Conservation (phyloP, 2,329 filamentous ascomycete genomes). For the Botrytis galanthina region DNA sequence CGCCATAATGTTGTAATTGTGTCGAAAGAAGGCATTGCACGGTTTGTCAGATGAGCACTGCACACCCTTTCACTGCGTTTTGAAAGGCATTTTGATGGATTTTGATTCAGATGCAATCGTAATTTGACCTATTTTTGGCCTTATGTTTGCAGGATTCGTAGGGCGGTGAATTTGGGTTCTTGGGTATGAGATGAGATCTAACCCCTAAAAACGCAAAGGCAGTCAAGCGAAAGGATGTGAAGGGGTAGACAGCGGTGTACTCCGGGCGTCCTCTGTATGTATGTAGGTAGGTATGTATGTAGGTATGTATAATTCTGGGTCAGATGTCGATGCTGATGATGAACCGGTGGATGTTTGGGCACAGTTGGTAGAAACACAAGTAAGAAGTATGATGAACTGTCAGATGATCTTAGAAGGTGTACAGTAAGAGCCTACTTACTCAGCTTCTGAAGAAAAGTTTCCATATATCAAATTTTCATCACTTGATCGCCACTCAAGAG, state of each 20-base stretch:
- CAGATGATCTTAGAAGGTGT: background rate
- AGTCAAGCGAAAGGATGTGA: background rate
- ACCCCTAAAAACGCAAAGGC: background rate
- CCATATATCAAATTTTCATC: background rate
- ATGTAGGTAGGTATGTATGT: background rate
- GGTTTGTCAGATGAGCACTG: background rate
- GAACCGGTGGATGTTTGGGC: slow-evolving; percentile 4
- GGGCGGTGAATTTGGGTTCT: background rate
- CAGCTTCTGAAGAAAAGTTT: background rate
- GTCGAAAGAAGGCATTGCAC: background rate
- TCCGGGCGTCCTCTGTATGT: background rate
- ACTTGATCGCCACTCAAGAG: background rate
- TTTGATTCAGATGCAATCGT: background rate
- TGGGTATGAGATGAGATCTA: background rate
- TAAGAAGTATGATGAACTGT: slow-evolving; percentile 7
- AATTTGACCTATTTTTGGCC: background rate
- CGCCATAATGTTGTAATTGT: slow-evolving; percentile 4
- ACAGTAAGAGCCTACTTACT: slow-evolving; percentile 3
- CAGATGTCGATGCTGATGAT: slow-evolving; percentile 1
- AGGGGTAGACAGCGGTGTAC: background rate
- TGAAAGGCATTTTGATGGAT: background rate
- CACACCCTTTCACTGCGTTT: background rate
- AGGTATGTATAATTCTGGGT: background rate
- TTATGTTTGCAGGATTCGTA: background rate
- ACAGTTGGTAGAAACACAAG: background rate